Evolutionary conservation across 192 early-diverging fungal species (phyloP).

Genomic region (Fimicolochytrium jonesii): DNA sequence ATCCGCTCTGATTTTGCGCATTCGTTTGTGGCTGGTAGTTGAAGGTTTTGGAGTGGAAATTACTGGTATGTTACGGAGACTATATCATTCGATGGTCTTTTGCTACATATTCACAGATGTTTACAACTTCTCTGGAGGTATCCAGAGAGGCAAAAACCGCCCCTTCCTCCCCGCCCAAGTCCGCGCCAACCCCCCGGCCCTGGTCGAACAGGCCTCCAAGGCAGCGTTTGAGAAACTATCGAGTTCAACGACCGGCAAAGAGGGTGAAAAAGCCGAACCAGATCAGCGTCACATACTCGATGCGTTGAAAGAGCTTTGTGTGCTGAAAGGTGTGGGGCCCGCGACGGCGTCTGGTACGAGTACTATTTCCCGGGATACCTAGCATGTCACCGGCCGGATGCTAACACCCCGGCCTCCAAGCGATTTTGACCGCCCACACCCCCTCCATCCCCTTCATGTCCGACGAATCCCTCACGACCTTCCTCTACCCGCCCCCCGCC

Average conservation of each 20-base stretch:
- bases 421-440: constrained; percentile 9
- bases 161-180: constrained; percentile 11
- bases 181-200: neutral
- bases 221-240: neutral
- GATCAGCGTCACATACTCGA: no score
- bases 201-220: neutral
- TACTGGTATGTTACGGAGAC: no score
- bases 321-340: constrained; percentile 18
- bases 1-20: no score
- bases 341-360: constrained; percentile 20
- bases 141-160: constrained; percentile 10
- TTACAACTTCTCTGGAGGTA: no score
- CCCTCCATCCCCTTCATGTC: constrained; percentile 18
- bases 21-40: neutral
- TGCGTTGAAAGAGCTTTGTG: constrained; percentile 1
- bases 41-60: constrained; percentile 13
- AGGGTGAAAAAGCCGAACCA: neutral
- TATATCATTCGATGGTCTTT: no score
- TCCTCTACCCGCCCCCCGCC: neutral
- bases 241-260: neutral
- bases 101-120: no score
- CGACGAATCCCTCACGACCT: constrained; percentile 9
- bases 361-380: no score
- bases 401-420: no score
- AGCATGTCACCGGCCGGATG: no score